Evolutionary conservation across 225 moss, liverwort and hornwort genomes (phyloP).

Genomic region (Ulota crispa): DNA sequence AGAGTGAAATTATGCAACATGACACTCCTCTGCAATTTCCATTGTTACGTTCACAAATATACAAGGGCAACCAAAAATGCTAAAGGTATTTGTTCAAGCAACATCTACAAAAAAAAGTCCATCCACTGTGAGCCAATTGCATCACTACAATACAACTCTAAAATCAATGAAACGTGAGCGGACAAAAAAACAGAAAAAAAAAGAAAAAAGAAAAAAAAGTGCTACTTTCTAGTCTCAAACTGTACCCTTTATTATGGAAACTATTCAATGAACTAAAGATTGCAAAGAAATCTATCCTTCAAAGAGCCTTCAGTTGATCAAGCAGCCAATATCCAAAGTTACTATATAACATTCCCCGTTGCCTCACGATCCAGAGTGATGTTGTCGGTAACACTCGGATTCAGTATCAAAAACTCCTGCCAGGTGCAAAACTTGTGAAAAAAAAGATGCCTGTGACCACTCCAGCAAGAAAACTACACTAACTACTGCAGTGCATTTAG

Average conservation of each 20-base stretch:
- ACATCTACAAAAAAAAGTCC: background rate
- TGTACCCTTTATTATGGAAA: slow-evolving; percentile 5
- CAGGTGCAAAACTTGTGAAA: slow-evolving; percentile 21
- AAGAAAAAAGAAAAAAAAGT: background rate
- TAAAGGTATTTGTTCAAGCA: too few species aligned
- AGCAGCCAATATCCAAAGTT: slow-evolving; percentile 7
- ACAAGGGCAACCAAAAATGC: too few species aligned
- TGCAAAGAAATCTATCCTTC: background rate
- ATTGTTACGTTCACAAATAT: too few species aligned
- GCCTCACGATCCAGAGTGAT: slow-evolving; percentile 16
- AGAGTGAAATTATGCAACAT: too few species aligned
- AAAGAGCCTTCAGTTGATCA: slow-evolving; percentile 12
- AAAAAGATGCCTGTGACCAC: background rate
- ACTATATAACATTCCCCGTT: slow-evolving; percentile 1
- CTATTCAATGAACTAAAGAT: background rate
- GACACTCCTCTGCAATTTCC: too few species aligned
- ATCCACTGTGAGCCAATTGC: background rate
- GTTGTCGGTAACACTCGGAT: background rate
- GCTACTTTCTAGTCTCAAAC: background rate
- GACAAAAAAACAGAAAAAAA: background rate
- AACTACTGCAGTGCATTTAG: too few species aligned
- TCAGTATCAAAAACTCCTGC: slow-evolving; percentile 11
- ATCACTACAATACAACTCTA: background rate
- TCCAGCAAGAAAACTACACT: background rate
- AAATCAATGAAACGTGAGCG: background rate